phyloP scores from a whole-genome alignment of 2,329 filamentous ascomycete genomes.

The Zymoseptoria passerinii region DNA sequence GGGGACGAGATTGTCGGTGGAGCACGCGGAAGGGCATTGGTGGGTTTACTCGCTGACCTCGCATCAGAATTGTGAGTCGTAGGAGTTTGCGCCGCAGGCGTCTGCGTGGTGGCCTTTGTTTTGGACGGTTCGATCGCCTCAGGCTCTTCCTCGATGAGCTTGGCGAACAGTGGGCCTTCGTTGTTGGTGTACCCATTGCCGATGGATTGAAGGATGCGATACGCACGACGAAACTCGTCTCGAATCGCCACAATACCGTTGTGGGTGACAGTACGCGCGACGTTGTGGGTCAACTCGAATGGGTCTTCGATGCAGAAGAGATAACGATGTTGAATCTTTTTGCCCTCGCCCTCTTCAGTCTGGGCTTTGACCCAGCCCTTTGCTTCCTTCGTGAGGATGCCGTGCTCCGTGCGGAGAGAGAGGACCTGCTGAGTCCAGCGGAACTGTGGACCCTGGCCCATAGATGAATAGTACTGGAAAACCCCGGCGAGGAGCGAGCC shows the following conservation, averaged over 20 bases:
- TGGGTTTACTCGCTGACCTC: neutral
- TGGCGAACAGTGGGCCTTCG: slow-evolving; percentile 11
- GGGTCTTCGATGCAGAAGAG: slow-evolving; percentile 88
- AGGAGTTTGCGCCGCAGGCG: neutral
- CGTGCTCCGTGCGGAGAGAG: slow-evolving; percentile 62
- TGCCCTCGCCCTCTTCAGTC: slow-evolving; percentile 49
- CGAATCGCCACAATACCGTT: slow-evolving; percentile 72
- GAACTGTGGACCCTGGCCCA: slow-evolving; percentile 55
- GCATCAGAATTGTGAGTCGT: neutral
- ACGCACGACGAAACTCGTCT: slow-evolving; percentile 75
- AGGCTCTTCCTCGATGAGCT: slow-evolving; percentile 10
- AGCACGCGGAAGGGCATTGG: neutral
- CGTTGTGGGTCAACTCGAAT: slow-evolving; percentile 81
- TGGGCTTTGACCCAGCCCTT: slow-evolving; percentile 85
- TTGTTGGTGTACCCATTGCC: slow-evolving; percentile 32
- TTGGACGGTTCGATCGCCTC: neutral
- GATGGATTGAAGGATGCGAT: slow-evolving; percentile 56
- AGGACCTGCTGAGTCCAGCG: slow-evolving; percentile 74
- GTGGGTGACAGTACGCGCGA: slow-evolving; percentile 77
- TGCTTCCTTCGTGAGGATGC: slow-evolving; percentile 61
- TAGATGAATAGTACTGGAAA: slow-evolving; percentile 70
- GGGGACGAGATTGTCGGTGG: neutral
- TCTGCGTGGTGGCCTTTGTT: neutral
- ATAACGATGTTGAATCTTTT: slow-evolving; percentile 67
- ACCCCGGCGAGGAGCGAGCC: slow-evolving; percentile 71